phyloP scores from a whole-genome alignment of 768 basidiomycete species.

The Boletus rubropictus region DNA sequence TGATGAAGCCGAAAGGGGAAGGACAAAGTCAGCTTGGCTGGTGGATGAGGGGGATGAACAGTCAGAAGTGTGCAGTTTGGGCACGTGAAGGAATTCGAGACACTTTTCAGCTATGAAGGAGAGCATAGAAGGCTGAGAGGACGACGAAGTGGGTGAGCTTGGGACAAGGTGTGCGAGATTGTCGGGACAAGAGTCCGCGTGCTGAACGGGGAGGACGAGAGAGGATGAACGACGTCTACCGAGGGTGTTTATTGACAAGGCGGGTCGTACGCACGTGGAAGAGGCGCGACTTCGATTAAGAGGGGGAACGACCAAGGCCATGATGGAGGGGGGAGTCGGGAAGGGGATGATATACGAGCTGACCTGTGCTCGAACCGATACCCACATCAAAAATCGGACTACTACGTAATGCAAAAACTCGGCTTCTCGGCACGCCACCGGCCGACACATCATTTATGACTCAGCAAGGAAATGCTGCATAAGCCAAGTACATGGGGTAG shows the following conservation, averaged over 20 bases:
- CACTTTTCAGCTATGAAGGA: conserved; percentile 45
- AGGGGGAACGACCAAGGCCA: conserved; percentile 36
- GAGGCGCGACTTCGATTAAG: conserved; percentile 50
- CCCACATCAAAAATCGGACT: conserved; percentile 19
- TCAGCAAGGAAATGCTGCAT: conserved; percentile 1
- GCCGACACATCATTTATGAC: conserved; percentile 4
- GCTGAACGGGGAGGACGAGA: conserved; percentile 34
- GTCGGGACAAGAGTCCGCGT: conserved; percentile 9
- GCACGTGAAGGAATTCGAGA: conserved; percentile 48
- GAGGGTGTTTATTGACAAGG: conserved; percentile 46
- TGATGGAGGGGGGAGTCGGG: neutral
- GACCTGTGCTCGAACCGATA: conserved; percentile 3
- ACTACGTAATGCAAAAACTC: conserved; percentile 18
- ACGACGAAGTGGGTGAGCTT: neutral
- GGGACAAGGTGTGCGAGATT: neutral
- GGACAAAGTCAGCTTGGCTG: conserved; percentile 40
- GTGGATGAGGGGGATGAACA: conserved; percentile 43
- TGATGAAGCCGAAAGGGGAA: conserved; percentile 53
- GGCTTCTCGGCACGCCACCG: conserved; percentile 21
- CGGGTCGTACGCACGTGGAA: conserved; percentile 52
- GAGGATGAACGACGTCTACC: conserved; percentile 52
- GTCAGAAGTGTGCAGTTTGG: conserved; percentile 34
- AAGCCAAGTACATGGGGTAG: neutral
- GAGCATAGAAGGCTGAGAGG: conserved; percentile 42
- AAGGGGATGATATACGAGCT: neutral